phyloP scores from a whole-genome alignment of 805 yeast genomes.

The Candida ponderosae region DNA sequence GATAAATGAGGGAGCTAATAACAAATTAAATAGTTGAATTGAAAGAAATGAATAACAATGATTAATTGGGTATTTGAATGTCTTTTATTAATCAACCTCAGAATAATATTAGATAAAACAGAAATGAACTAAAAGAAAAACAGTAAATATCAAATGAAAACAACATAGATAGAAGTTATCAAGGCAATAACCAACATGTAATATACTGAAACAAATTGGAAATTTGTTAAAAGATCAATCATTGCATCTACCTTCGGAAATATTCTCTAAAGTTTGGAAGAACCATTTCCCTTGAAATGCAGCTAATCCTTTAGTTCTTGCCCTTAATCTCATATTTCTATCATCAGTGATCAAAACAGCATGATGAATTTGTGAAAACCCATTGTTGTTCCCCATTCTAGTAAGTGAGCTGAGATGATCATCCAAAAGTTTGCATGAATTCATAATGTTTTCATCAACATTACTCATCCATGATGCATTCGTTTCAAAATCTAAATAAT shows the following conservation, averaged over 20 bases:
- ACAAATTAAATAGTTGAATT: too few relatives aligned
- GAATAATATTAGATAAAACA: too few relatives aligned
- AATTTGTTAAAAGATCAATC: constrained; percentile 33
- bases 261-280: constrained; percentile 39
- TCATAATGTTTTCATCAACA: constrained; percentile 62
- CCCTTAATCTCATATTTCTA: constrained; percentile 59
- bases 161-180: neutral
- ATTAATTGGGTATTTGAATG: too few relatives aligned
- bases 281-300: constrained; percentile 57
- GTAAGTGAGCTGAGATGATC: constrained; percentile 1
- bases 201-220: neutral
- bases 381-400: constrained; percentile 22
- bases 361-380: constrained; percentile 32
- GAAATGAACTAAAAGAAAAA: too few relatives aligned
- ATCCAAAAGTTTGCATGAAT: constrained; percentile 37
- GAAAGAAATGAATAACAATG: too few relatives aligned
- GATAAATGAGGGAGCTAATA: too few relatives aligned
- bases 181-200: neutral
- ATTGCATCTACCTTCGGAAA: constrained; percentile 40
- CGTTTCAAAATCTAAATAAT: constrained; percentile 66
- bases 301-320: constrained; percentile 47
- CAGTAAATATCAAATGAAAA: too few relatives aligned
- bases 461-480: constrained; percentile 65
- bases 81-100: too few relatives aligned
- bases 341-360: constrained; percentile 69